Base-by-base conservation (phyloP, 345 rosid genomes). In the Salix exigua region DNA sequence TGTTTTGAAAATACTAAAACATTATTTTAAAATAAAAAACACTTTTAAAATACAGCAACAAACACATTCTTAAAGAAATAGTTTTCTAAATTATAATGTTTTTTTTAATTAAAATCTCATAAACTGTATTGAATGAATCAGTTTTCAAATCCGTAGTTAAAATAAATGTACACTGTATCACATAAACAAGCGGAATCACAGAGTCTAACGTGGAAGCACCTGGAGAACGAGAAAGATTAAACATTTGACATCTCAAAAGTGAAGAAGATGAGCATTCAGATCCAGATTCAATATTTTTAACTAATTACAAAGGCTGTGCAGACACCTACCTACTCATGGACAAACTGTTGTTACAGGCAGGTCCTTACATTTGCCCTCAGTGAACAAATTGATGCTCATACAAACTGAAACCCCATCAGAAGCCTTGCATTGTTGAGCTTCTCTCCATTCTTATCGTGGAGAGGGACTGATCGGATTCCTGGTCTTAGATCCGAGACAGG, bases 381-480 rank as follows among this genome's bases (percentile, higher is more conserved):
- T 10, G 28, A 58, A 23, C 11, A 58, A 31, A 58, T 13, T 58
- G 23, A 58, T 58, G 1, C 28, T 58, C 14, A 76, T 28, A 76
- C 46, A 67, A 80, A 71, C 77, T 76, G 73, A 37, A 80, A 80
- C 64, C 68, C 44, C 70, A 80, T 61, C 46, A 80, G 73, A 58
- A 80, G 83, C 70, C 79, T 75, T 26, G 58, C 73, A 68, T 76
- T 80, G 33, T 67, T 80, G 28, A 80, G 77, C 55, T 76, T 75
- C 77, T 76, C 76, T 25, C 83, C 83, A 31, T 80, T 80, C 76
- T 61, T 72, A 33, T 80, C 79, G 17, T 76, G 72, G 38, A 80
- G 83, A 50, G 79, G 80, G 37, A 80, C 80, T 6, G 83, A 71
- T 60, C 83, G 83, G 63, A 80, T 76, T 26, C 83, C 83, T 21